Percentiles rank a stretch among this genome's conserved stretches.
Evolutionary conservation across 805 yeast genomes (phyloP).

Genomic region (Sugiyamaella marilandica): DNA sequence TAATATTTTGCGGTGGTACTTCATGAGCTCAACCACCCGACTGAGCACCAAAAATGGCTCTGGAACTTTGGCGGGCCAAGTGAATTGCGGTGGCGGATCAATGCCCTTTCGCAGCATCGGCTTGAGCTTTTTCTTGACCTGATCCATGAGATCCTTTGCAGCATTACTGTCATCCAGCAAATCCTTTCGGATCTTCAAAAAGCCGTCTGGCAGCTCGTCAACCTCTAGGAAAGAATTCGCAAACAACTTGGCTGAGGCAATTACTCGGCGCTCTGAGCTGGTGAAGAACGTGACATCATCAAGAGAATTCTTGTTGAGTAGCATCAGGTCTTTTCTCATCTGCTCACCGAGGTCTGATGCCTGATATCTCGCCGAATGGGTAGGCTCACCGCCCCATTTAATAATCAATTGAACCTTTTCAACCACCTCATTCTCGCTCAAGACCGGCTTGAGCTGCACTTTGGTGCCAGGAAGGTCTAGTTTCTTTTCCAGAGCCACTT

Average conservation of each 20-base stretch:
- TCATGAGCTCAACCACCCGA: conserved; percentile 93
- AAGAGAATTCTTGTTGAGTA: conserved; percentile 78
- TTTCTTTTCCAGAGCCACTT: conserved; percentile 82
- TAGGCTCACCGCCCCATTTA: conserved; percentile 99
- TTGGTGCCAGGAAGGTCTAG: conserved; percentile 92
- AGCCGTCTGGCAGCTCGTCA: conserved; percentile 70
- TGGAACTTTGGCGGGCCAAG: conserved; percentile 99
- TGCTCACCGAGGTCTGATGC: conserved; percentile 95
- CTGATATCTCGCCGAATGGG: conserved; percentile 94
- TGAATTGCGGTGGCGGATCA: conserved; percentile 94
- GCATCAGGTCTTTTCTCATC: conserved; percentile 82
- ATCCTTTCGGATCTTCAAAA: conserved; percentile 79
- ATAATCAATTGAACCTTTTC: conserved; percentile 93
- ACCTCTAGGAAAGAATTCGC: conserved; percentile 63
- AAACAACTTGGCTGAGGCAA: conserved; percentile 86
- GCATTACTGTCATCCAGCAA: conserved; percentile 94
- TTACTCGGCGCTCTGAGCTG: conserved; percentile 90
- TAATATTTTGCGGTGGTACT: conserved; percentile 80
- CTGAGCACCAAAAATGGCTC: conserved; percentile 93
- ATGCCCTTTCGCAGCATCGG: conserved; percentile 92
- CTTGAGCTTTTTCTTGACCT: conserved; percentile 92
- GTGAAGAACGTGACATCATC: conserved; percentile 84
- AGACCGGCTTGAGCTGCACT: conserved; percentile 87
- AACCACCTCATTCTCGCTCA: conserved; percentile 54
- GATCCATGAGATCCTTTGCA: conserved; percentile 96